These are phyloP conservation scores for Colletotrichum salicis DNA, from an alignment of 2,329 filamentous ascomycete genomes.

Conservation along the genomic window DNA sequence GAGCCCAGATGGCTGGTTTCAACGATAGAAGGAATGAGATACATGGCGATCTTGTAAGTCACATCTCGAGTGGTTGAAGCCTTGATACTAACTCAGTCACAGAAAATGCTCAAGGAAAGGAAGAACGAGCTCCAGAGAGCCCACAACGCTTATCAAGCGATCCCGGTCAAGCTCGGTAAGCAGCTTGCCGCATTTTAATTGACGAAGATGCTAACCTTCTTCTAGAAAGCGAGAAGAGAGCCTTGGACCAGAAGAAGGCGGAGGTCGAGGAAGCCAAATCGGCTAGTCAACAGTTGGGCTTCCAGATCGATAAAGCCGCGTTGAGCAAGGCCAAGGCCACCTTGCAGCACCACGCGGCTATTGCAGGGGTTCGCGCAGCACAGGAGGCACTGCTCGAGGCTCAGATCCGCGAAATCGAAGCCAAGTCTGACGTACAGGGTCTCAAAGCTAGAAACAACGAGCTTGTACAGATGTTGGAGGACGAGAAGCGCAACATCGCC, in stretches of 20 bases:
- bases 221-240: conserved; percentile 44
- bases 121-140: conserved; percentile 76
- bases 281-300: conserved; percentile 61
- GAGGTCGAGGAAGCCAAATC: conserved; percentile 50
- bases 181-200: neutral
- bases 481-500: conserved; percentile 53
- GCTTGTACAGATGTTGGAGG: conserved; percentile 64
- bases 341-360: conserved; percentile 65
- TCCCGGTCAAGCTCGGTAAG: conserved; percentile 79
- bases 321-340: conserved; percentile 66
- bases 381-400: conserved; percentile 75
- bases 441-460: conserved; percentile 74
- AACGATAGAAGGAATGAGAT: conserved; percentile 38
- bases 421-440: conserved; percentile 78
- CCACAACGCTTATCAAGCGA: conserved; percentile 69
- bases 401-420: conserved; percentile 80
- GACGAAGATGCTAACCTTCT: neutral
- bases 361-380: conserved; percentile 70
- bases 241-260: conserved; percentile 52
- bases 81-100: conserved; percentile 37
- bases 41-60: conserved; percentile 44
- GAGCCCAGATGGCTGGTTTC: conserved; percentile 50
- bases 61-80: too few relatives aligned
- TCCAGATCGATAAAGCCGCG: conserved; percentile 64
- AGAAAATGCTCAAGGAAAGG: conserved; percentile 65